These are phyloP conservation scores for Penicillium glabrum DNA, from an alignment of 2,329 filamentous ascomycete genomes.

Conservation along the genomic window DNA sequence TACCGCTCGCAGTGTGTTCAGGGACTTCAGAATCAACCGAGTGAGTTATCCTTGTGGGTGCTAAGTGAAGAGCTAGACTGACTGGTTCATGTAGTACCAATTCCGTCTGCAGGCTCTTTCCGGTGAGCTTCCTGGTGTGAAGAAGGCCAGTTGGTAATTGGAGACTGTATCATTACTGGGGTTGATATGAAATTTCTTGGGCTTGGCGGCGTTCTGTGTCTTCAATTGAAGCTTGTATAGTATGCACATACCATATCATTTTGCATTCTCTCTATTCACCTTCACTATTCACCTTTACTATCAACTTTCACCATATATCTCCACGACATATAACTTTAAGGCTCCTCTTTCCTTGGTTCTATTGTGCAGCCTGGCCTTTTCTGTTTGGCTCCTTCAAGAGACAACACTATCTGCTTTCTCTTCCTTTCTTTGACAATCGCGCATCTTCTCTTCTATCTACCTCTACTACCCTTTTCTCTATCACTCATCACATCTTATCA, in stretches of 20 bases:
- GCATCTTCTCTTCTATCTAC: background rate
- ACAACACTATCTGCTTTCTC: background rate
- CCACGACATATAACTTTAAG: background rate
- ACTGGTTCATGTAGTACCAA: constrained; percentile 65
- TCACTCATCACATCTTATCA: background rate
- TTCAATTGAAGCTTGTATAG: constrained; percentile 25
- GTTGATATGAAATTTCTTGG: constrained; percentile 16
- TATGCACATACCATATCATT: constrained; percentile 17
- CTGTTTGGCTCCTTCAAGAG: background rate
- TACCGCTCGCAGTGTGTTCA: constrained; percentile 84
- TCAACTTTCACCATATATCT: background rate
- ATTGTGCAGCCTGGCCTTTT: background rate
- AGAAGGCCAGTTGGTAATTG: constrained; percentile 89
- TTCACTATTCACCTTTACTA: background rate
- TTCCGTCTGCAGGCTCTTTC: constrained; percentile 87
- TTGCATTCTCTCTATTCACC: background rate
- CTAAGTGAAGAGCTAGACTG: constrained; percentile 17
- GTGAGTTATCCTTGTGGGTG: constrained; percentile 56
- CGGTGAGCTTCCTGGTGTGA: constrained; percentile 85
- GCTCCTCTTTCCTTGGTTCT: background rate
- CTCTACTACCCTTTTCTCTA: background rate
- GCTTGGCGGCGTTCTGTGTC: constrained; percentile 29
- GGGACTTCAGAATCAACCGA: constrained; percentile 87
- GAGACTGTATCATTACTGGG: background rate
- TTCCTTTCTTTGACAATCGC: background rate